Conservation (phyloP, 495 filamentous ascomycete genomes). For the Penicillium maclennaniae region DNA sequence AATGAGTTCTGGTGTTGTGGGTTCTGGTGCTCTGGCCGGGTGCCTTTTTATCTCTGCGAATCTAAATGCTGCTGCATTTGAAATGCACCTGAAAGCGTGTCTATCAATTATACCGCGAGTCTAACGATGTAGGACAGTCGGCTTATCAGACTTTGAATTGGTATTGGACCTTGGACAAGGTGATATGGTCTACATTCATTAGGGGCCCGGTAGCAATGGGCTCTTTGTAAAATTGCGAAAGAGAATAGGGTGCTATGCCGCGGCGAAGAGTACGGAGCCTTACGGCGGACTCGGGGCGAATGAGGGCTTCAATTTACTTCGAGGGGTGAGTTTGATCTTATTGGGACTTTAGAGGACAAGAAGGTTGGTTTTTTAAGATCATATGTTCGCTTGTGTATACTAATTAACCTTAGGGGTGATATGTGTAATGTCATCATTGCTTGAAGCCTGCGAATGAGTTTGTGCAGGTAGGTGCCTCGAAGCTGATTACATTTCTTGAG, state of each 20-base stretch:
- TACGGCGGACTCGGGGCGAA: conserved; percentile 61
- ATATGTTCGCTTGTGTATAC: conserved; percentile 64
- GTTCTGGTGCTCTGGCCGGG: conserved; percentile 56
- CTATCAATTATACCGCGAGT: conserved; percentile 46
- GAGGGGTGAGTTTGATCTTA: conserved; percentile 46
- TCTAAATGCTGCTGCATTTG: conserved; percentile 22
- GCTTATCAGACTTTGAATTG: conserved; percentile 57
- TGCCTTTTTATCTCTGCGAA: conserved; percentile 37
- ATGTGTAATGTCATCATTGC: conserved; percentile 54
- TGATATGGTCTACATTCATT: conserved; percentile 64
- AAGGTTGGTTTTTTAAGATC: conserved; percentile 52
- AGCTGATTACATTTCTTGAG: conserved; percentile 22
- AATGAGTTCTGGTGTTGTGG: too few relatives aligned
- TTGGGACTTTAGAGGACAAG: conserved; percentile 42
- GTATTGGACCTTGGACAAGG: conserved; percentile 48
- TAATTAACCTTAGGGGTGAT: conserved; percentile 46
- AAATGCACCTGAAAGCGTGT: conserved; percentile 52
- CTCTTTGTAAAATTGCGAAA: conserved; percentile 63
- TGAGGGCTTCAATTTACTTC: conserved; percentile 63
- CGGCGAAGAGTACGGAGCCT: conserved; percentile 52
- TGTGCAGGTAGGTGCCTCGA: conserved; percentile 53
- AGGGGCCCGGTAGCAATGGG: conserved; percentile 61
- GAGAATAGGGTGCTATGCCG: conserved; percentile 60
- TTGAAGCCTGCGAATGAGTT: conserved; percentile 49
- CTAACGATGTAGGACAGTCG: conserved; percentile 55